Evolutionary conservation across 352 stramenopile species (phyloP).

Genomic region (Phytopythium vexans): DNA sequence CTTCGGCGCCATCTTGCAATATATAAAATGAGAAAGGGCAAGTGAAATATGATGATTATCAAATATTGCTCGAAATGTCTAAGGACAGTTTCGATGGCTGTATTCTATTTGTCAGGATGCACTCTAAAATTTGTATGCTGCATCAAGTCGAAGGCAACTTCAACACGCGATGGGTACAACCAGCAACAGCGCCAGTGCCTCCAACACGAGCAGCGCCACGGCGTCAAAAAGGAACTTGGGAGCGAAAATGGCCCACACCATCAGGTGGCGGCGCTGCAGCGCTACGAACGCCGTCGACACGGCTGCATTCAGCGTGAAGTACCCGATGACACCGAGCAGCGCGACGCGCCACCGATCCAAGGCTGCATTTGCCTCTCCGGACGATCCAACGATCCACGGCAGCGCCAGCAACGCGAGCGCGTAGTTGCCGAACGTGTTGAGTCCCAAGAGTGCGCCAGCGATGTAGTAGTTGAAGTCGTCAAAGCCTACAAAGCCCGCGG

Average conservation of each 20-base stretch:
- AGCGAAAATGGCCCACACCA: constrained; percentile 93
- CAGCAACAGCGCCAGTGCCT: constrained; percentile 41
- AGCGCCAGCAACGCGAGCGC: constrained; percentile 38
- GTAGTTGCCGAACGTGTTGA: constrained; percentile 88
- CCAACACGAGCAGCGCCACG: constrained; percentile 50
- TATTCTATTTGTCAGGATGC: too few relatives aligned
- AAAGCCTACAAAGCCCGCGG: constrained; percentile 85
- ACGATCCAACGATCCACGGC: constrained; percentile 19
- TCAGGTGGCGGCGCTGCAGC: constrained; percentile 85
- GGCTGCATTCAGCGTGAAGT: constrained; percentile 53
- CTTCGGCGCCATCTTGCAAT: not conserved
- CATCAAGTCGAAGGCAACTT: not conserved
- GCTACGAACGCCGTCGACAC: constrained; percentile 85
- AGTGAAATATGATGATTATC: too few relatives aligned
- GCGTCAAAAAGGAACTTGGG: constrained; percentile 90
- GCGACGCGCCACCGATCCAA: constrained; percentile 1
- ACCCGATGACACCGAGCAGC: constrained; percentile 28
- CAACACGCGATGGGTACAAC: constrained; percentile 3
- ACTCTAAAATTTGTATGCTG: not conserved
- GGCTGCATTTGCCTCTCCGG: not conserved
- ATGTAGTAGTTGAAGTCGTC: constrained; percentile 82
- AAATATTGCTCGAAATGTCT: too few relatives aligned
- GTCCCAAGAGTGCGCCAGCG: constrained; percentile 67
- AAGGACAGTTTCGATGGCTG: too few relatives aligned
- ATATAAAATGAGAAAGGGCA: not conserved